Conservation (phyloP, 805 yeast genomes). For the Metschnikowia continentalis region DNA sequence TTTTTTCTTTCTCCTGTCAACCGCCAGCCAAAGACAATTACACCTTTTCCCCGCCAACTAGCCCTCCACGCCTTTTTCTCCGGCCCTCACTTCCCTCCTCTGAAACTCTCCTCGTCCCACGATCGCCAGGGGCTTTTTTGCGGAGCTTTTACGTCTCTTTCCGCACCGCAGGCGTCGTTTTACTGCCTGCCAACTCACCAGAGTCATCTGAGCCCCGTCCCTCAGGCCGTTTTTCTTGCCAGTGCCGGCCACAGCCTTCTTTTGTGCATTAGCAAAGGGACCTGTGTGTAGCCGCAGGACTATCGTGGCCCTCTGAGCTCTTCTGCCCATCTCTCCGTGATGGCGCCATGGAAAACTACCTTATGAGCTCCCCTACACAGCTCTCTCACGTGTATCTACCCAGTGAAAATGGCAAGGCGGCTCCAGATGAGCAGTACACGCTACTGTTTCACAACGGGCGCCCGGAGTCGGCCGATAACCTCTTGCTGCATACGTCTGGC, state of each 20-base stretch:
- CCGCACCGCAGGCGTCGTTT: background rate
- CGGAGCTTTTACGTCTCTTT: background rate
- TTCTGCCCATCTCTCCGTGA: slow-evolving; percentile 1
- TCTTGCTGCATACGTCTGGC: background rate
- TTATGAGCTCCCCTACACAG: slow-evolving; percentile 39
- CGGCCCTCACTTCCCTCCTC: background rate
- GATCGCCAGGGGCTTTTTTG: background rate
- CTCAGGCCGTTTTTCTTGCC: background rate
- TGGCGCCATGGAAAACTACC: slow-evolving; percentile 34
- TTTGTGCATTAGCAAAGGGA: background rate
- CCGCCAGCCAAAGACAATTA: slow-evolving; percentile 1
- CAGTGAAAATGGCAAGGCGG: slow-evolving; percentile 4
- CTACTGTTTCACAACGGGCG: background rate
- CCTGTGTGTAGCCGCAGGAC: background rate
- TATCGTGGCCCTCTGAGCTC: background rate
- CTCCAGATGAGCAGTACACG: background rate
- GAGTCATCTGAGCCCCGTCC: background rate
- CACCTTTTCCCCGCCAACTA: background rate
- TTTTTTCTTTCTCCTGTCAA: slow-evolving; percentile 4
- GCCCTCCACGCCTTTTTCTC: background rate
- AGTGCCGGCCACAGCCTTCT: background rate
- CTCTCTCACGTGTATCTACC: slow-evolving; percentile 29
- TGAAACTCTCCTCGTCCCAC: background rate
- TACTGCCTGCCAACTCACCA: background rate
- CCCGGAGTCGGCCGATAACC: background rate